Percentiles rank a stretch among this genome's conserved stretches.
Evolutionary conservation across 441 rosid genomes (phyloP).

Genomic region (Brassica balearica): DNA sequence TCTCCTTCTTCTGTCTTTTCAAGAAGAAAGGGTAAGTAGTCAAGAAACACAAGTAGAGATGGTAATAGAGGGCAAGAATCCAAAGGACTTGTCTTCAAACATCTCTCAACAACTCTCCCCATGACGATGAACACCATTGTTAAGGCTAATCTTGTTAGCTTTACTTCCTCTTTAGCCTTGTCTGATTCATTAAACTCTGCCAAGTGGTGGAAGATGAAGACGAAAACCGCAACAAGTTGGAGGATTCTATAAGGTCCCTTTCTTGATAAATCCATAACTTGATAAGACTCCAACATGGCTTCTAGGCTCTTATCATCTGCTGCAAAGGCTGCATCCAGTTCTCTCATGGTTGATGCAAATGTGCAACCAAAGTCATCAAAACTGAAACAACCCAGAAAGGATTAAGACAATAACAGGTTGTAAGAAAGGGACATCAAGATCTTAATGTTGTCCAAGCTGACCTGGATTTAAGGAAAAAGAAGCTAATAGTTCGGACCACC

Average conservation of each 20-base stretch:
- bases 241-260: slow-evolving; percentile 73
- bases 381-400: slow-evolving; percentile 49
- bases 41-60: slow-evolving; percentile 69
- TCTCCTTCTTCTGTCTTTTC: slow-evolving; percentile 51
- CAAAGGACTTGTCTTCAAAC: slow-evolving; percentile 53
- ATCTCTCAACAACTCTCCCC: slow-evolving; percentile 74
- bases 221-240: slow-evolving; percentile 68
- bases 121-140: slow-evolving; percentile 60
- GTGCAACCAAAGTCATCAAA: slow-evolving; percentile 66
- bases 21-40: slow-evolving; percentile 63
- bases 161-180: slow-evolving; percentile 41
- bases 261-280: slow-evolving; percentile 61
- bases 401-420: slow-evolving; percentile 22
- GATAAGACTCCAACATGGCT: slow-evolving; percentile 65
- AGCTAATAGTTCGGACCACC: slow-evolving; percentile 70
- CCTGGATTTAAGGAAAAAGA: slow-evolving; percentile 79
- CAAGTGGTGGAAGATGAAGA: slow-evolving; percentile 62
- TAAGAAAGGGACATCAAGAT: neutral
- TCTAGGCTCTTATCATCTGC: slow-evolving; percentile 57
- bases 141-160: slow-evolving; percentile 48
- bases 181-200: slow-evolving; percentile 42
- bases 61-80: slow-evolving; percentile 69
- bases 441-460: slow-evolving; percentile 32
- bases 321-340: slow-evolving; percentile 62
- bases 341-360: slow-evolving; percentile 66